Base-by-base conservation (phyloP, 495 filamentous ascomycete genomes). In the Niebla homalea region DNA sequence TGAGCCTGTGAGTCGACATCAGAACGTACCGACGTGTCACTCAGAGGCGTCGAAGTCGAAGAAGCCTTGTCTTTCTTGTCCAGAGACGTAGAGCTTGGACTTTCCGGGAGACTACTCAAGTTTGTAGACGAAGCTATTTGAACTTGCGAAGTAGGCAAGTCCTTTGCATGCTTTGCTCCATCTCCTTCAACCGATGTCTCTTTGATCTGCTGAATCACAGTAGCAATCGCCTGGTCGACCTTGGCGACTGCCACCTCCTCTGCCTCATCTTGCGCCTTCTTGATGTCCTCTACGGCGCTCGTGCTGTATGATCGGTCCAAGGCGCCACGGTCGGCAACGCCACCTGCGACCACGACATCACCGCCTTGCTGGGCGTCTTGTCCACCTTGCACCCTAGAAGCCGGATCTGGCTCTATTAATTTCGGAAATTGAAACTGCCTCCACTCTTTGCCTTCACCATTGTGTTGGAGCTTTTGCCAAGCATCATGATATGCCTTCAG, bases 401-500 rank as follows among this genome's bases (percentile, higher is more conserved):
- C 61, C 12, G 73, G 64, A 67, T 88, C 85, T 87, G 88, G 93
- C 59, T 86, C 89, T 63, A 95, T 87, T 37, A 79, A 74, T 61
- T 85, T 81, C 25, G 79, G 79, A 64, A 89, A 87, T 64, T 94
- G 87, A 55, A 88, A 89, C 65, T 94, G 88, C 35, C 79, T 81
- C 87, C 87, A 94, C 61, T 94, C 88, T 56, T 82, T 79, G 29
- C 84, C 83, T 19, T 82, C 83, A 19, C 64, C 72, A 18, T 70
- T 76, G 23, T 69, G 76, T 56, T 77, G 79, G 47, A 80, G 77
- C 60, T 84, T 82, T 62, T 85, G 87, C 72, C 89, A 85, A 36
- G 88, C 84, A 49, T 88, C 87, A 55, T 89, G 90, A 63, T 94
- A 94, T 46, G 87, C 87, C 22, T 86, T 86, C 67, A 94, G 59